A percentile compares a stretch with the other conserved stretches of the same genome.
These are phyloP conservation scores for Imleria badia DNA, from an alignment of 768 basidiomycete species.

Conservation along the genomic window DNA sequence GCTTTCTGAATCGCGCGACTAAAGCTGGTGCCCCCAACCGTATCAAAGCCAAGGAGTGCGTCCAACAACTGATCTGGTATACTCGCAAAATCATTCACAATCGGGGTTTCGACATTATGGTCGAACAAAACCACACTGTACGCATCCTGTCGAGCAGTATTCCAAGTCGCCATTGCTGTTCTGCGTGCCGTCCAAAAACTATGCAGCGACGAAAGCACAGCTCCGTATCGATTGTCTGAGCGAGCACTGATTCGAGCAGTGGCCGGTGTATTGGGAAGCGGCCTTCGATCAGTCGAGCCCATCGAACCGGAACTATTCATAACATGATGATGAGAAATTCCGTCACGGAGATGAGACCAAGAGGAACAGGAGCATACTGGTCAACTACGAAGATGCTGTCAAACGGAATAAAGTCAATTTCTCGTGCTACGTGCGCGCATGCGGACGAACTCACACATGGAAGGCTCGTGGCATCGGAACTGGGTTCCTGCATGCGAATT, in stretches of 20 bases:
- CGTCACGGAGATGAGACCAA: too few relatives aligned
- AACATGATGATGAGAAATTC: neutral
- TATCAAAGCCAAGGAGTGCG: constrained; percentile 32
- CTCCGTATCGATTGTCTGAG: constrained; percentile 56
- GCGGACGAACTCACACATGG: constrained; percentile 49
- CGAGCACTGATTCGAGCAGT: too few relatives aligned
- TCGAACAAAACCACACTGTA: constrained; percentile 60
- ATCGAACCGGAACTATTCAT: constrained; percentile 52
- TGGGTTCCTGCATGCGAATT: constrained; percentile 55
- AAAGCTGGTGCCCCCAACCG: constrained; percentile 44
- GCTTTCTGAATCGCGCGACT: too few relatives aligned
- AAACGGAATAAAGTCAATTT: neutral
- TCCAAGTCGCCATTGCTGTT: constrained; percentile 31
- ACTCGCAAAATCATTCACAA: constrained; percentile 48
- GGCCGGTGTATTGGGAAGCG: too few relatives aligned
- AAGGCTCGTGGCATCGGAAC: constrained; percentile 50
- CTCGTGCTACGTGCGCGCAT: neutral
- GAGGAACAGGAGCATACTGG: constrained; percentile 28
- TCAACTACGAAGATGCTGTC: constrained; percentile 57
- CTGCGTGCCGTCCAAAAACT: constrained; percentile 57
- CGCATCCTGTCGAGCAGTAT: constrained; percentile 44
- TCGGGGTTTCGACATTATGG: constrained; percentile 8
- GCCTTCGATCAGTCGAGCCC: too few relatives aligned
- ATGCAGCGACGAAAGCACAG: constrained; percentile 55
- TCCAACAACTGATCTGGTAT: constrained; percentile 45